These are phyloP conservation scores for Lablab purpureus DNA, from an alignment of 306 rosid species.

Conservation along the genomic window DNA sequence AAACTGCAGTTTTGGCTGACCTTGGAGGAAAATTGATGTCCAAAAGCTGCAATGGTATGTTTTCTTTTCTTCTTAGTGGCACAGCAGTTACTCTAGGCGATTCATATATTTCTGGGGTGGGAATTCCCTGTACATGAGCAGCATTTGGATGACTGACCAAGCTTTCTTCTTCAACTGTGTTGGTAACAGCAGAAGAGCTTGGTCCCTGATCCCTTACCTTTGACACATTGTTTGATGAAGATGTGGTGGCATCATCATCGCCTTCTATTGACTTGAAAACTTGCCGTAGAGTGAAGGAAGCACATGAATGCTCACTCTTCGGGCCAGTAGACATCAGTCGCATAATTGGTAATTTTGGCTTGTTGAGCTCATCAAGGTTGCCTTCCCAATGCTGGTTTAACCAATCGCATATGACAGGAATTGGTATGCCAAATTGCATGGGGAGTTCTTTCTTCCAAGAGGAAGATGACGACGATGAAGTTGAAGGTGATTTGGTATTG, in stretches of 20 bases:
- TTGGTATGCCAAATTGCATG: constrained; percentile 94
- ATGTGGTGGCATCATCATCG: constrained; percentile 73
- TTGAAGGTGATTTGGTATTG: constrained; percentile 83
- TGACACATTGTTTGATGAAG: constrained; percentile 69
- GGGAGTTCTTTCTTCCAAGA: constrained; percentile 90
- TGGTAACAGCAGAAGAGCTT: constrained; percentile 62
- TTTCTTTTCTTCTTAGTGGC: constrained; percentile 71
- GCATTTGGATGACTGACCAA: constrained; percentile 53
- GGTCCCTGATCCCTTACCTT: constrained; percentile 67
- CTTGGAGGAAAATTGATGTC: constrained; percentile 95
- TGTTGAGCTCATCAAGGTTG: constrained; percentile 94
- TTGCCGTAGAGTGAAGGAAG: constrained; percentile 82
- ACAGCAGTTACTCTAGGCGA: constrained; percentile 80
- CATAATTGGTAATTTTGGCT: constrained; percentile 88
- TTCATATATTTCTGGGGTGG: constrained; percentile 96
- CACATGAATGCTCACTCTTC: constrained; percentile 89
- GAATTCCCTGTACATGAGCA: constrained; percentile 86
- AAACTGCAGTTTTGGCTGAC: constrained; percentile 53
- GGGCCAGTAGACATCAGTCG: constrained; percentile 87
- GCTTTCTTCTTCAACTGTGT: constrained; percentile 69
- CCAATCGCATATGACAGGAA: constrained; percentile 93
- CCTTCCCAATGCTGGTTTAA: constrained; percentile 99
- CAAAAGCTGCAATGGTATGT: constrained; percentile 70
- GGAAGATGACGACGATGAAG: constrained; percentile 75
- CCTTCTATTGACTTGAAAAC: constrained; percentile 84